phyloP scores from a whole-genome alignment of 2,329 filamentous ascomycete genomes.

The Clonostachys sp. region DNA sequence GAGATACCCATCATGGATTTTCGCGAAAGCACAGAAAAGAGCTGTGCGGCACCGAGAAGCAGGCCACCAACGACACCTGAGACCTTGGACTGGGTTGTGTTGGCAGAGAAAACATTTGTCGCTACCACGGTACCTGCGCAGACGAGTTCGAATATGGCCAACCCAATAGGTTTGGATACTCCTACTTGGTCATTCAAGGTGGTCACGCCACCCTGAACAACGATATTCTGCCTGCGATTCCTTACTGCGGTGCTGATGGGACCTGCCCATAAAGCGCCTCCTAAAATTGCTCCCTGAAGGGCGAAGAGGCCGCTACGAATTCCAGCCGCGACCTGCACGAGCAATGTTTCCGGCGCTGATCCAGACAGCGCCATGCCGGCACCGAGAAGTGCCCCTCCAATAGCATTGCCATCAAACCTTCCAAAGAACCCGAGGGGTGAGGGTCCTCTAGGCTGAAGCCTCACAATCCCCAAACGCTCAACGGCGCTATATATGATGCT shows the following conservation, averaged over 20 bases:
- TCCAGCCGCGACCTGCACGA: conserved; percentile 53
- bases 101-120: conserved; percentile 25
- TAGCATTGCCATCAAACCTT: conserved; percentile 58
- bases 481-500: conserved; percentile 1
- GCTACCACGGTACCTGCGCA: conserved; percentile 33
- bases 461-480: conserved; percentile 1
- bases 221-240: conserved; percentile 12
- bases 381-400: conserved; percentile 59
- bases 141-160: conserved; percentile 35
- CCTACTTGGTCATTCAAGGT: not conserved
- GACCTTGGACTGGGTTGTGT: conserved; percentile 9
- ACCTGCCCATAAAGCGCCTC: conserved; percentile 48
- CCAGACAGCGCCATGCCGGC: conserved; percentile 63
- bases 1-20: conserved; percentile 53
- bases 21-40: conserved; percentile 48
- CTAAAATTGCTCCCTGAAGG: conserved; percentile 48
- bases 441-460: conserved; percentile 1
- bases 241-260: not conserved
- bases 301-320: conserved; percentile 46
- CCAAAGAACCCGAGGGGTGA: conserved; percentile 36
- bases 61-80: conserved; percentile 43
- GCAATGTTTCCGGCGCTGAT: conserved; percentile 61
- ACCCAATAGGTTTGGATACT: conserved; percentile 6
- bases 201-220: conserved; percentile 9
- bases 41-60: conserved; percentile 53